Percentiles rank a stretch among this genome's conserved stretches.
Evolutionary conservation across 2,329 filamentous ascomycete genomes (phyloP).

Genomic region (Lachnum nothofagi): DNA sequence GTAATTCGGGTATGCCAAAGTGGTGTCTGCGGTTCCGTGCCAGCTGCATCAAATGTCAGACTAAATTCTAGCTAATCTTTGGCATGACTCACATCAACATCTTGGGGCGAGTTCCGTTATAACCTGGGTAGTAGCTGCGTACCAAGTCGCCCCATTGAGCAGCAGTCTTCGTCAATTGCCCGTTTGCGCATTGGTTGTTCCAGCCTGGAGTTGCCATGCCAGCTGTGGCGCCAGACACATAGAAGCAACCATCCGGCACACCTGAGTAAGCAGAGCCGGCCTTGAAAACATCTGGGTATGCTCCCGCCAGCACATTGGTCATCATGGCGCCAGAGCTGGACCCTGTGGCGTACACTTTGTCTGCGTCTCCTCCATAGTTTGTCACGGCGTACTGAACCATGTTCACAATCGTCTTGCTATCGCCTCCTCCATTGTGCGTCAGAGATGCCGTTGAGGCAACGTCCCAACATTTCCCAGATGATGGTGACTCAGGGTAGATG

Average conservation of each 20-base stretch:
- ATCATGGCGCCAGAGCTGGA: constrained; percentile 44
- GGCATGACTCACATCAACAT: constrained; percentile 31
- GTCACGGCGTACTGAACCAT: constrained; percentile 51
- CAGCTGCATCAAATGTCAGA: constrained; percentile 34
- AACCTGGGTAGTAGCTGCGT: constrained; percentile 36
- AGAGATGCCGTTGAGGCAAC: constrained; percentile 44
- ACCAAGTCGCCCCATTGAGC: constrained; percentile 46
- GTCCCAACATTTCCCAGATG: constrained; percentile 51
- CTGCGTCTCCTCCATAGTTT: constrained; percentile 47
- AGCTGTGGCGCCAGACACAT: constrained; percentile 37
- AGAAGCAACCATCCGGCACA: constrained; percentile 42
- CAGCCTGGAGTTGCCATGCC: constrained; percentile 43
- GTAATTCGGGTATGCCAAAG: constrained; percentile 37
- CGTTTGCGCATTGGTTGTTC: constrained; percentile 47
- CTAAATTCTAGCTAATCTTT: constrained; percentile 32
- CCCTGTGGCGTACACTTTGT: constrained; percentile 49
- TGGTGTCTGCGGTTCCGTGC: constrained; percentile 37
- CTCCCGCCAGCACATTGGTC: constrained; percentile 44
- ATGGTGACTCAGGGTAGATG: constrained; percentile 51
- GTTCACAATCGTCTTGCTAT: constrained; percentile 50
- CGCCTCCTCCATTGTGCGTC: constrained; percentile 50
- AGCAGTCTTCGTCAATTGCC: constrained; percentile 30
- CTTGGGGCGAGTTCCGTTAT: constrained; percentile 37
- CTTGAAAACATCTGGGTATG: constrained; percentile 44
- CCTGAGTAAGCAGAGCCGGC: constrained; percentile 42